phyloP scores from a whole-genome alignment of 208 protist species.

The Sergeia podlipaevii region DNA sequence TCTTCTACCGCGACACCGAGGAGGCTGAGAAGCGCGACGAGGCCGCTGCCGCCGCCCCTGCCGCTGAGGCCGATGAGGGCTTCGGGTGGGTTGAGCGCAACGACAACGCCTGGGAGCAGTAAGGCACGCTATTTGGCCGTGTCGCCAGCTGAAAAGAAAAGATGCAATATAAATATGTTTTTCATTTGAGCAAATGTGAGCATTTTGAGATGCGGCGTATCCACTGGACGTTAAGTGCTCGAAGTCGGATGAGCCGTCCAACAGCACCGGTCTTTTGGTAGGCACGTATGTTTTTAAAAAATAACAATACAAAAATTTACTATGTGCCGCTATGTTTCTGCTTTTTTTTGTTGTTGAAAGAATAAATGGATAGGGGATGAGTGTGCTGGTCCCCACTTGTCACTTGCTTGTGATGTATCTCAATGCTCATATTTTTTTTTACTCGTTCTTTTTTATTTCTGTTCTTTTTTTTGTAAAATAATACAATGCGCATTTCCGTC shows the following conservation, averaged over 20 bases:
- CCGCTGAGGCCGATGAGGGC: conserved; percentile 47
- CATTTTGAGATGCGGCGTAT: too few relatives aligned
- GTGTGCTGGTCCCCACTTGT: too few relatives aligned
- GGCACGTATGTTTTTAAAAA: too few relatives aligned
- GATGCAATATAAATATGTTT: conserved; percentile 10
- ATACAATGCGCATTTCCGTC: conserved; percentile 1
- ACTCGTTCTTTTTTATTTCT: conserved; percentile 21
- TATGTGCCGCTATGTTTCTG: too few relatives aligned
- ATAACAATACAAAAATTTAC: too few relatives aligned
- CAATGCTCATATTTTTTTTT: not conserved
- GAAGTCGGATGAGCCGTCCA: too few relatives aligned
- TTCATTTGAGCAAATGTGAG: too few relatives aligned
- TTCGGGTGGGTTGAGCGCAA: conserved; percentile 70
- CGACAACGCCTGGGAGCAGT: conserved; percentile 35
- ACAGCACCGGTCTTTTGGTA: too few relatives aligned
- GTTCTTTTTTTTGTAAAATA: conserved; percentile 5
- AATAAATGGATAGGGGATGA: too few relatives aligned
- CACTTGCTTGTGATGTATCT: not conserved
- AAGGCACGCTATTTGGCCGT: conserved; percentile 6
- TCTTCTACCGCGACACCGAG: conserved; percentile 98
- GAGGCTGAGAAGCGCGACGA: conserved; percentile 87
- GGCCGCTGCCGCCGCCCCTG: conserved; percentile 21
- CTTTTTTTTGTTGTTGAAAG: conserved; percentile 7
- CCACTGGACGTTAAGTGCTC: too few relatives aligned
- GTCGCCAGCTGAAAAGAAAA: too few relatives aligned